phyloP scores from a whole-genome alignment of 352 stramenopile genomes.

The Elongisporangium undulatum region DNA sequence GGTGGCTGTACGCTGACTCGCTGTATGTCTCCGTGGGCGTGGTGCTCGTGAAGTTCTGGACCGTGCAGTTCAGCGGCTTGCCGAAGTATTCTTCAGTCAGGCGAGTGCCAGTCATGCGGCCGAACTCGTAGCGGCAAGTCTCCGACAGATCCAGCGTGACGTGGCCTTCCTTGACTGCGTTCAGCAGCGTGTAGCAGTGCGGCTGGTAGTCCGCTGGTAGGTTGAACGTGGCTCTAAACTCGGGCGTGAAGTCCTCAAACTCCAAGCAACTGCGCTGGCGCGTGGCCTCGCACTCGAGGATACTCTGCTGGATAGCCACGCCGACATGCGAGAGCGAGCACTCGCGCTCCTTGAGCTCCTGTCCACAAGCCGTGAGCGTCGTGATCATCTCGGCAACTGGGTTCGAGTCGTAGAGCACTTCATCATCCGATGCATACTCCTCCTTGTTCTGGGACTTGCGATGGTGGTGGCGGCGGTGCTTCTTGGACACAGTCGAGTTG shows the following conservation, averaged over 20 bases:
- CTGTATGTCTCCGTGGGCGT: too few species aligned
- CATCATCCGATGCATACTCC: not conserved
- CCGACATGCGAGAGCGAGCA: not conserved
- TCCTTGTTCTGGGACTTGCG: constrained; percentile 1
- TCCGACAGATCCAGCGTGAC: constrained; percentile 2
- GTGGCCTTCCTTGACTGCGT: not conserved
- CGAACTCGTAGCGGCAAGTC: not conserved
- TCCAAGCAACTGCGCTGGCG: constrained; percentile 3
- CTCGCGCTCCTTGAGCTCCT: constrained; percentile 1
- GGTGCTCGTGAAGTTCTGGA: too few species aligned
- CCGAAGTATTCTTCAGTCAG: constrained; percentile 1
- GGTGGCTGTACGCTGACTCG: too few species aligned
- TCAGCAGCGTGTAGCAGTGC: constrained; percentile 1
- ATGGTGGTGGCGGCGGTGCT: too few species aligned
- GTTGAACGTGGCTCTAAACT: constrained; percentile 4
- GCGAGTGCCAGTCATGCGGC: constrained; percentile 1
- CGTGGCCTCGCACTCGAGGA: constrained; percentile 9
- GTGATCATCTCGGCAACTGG: constrained; percentile 3
- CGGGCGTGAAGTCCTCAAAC: constrained; percentile 3
- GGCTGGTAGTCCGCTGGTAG: constrained; percentile 1
- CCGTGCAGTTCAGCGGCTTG: not conserved
- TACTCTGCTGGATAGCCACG: constrained; percentile 1
- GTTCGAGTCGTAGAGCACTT: not conserved
- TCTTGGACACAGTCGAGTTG: not conserved
- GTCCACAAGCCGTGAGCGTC: not conserved